These are phyloP conservation scores for Apiospora hydei DNA, from an alignment of 2,329 filamentous ascomycete species.

Conservation along the genomic window DNA sequence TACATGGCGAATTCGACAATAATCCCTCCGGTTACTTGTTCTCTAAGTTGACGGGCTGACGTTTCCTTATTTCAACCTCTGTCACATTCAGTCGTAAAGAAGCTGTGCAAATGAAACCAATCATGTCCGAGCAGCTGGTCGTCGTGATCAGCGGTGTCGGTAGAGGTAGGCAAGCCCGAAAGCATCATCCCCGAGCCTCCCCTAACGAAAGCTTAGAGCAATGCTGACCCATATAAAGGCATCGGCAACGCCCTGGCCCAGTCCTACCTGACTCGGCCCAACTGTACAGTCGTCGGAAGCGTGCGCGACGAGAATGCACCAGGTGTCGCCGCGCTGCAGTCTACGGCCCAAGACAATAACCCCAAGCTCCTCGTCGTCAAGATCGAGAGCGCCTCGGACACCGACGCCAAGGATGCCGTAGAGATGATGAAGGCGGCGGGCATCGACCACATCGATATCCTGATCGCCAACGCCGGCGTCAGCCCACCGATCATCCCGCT, in stretches of 20 bases:
- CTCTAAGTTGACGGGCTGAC: too few species aligned
- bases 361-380: background rate
- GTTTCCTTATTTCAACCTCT: too few species aligned
- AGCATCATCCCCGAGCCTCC: too few species aligned
- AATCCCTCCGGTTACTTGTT: too few species aligned
- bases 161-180: background rate
- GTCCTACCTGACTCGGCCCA: background rate
- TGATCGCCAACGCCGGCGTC: constrained; percentile 16
- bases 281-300: background rate
- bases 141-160: background rate
- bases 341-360: background rate
- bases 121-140: background rate
- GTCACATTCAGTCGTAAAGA: too few species aligned
- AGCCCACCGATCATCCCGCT: constrained; percentile 28
- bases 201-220: too few species aligned
- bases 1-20: too few species aligned
- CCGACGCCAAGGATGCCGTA: background rate
- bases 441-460: background rate
- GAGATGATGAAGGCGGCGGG: background rate
- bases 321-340: background rate
- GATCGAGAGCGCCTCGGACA: background rate
- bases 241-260: constrained; percentile 37
- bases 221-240: background rate
- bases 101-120: too few species aligned
- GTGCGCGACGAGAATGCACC: background rate